Base-by-base conservation (phyloP, 805 yeast species). In the Vanderwaltozyma verrucispora region DNA sequence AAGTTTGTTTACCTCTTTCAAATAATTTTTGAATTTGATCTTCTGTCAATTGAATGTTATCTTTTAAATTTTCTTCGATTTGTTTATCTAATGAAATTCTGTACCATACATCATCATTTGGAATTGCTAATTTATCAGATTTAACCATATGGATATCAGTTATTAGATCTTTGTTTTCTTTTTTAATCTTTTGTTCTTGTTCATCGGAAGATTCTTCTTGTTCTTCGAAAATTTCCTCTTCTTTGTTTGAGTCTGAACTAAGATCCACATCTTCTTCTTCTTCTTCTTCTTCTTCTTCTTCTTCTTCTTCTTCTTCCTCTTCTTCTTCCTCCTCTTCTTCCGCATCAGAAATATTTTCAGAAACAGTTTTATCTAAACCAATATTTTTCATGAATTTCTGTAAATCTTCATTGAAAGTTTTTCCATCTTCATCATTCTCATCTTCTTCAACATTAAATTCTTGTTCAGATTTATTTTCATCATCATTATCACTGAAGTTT, bases 91-190 rank as follows among this genome's bases (percentile, higher is more conserved):
- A 48, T 16, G 75, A 71, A n/a, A 72, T 59, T 41, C 78, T 73
- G 57, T 75, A 84, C 96, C 96, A 88, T 46, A 80, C 84, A 17
- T 72, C 63, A 46, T 79, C 72, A 26, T 78, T 71, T 30, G 80
- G 77, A 28, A 87, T 61, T 0, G 67, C 39, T 26, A 83, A 64
- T 43, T 72, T 77, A 34, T 73, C 72, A 6, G 79, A 64, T 34
- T 65, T 64, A 21, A 81, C 78, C 2, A 80, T 44, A 23, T 47
- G 39, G 14, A 42, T 53, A 50, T 42, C 59, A 31, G 51, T 58
- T 38, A 49, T 56, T 50, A 53, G 56, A 36, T 49, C 52, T 47
- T 48, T 51, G 24, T 24, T 29, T 47, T 47, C 43, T 33, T 53
- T 36, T 43, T 43, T 32, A 24, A 42, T 41, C 28, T 41, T 41